Percentiles rank a stretch among this genome's conserved stretches.
Conservation (phyloP, 1,139 yeast species). For the Yamadazyma diospyri region DNA sequence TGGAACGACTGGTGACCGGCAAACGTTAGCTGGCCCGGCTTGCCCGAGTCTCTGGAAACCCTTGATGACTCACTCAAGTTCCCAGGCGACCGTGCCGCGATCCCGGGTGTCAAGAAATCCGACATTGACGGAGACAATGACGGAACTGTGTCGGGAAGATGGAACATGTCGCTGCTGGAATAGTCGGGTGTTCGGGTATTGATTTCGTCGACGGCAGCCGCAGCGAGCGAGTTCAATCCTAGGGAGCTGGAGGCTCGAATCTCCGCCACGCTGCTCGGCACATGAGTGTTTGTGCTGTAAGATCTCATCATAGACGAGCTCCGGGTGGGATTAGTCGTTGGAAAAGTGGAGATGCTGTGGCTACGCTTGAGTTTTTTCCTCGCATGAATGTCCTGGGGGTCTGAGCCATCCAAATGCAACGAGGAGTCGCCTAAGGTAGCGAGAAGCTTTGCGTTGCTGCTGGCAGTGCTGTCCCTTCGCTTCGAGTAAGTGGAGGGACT, state of each 20-base stretch:
- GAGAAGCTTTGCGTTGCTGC: slow-evolving; percentile 13
- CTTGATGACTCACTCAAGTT: slow-evolving; percentile 7
- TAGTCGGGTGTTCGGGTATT: slow-evolving; percentile 18
- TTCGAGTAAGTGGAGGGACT: slow-evolving; percentile 33
- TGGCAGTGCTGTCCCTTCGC: slow-evolving; percentile 9
- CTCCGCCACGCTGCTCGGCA: slow-evolving; percentile 6
- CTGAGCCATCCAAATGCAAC: slow-evolving; percentile 8
- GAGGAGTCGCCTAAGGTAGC: slow-evolving; percentile 17
- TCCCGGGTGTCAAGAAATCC: slow-evolving; percentile 16
- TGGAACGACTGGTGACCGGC: slow-evolving; percentile 7
- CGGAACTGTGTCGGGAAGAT: slow-evolving; percentile 9
- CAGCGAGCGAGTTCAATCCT: slow-evolving; percentile 26
- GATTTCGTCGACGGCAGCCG: slow-evolving; percentile 28
- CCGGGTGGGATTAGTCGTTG: slow-evolving; percentile 3
- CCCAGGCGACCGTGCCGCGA: slow-evolving; percentile 10
- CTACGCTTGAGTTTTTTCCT: slow-evolving; percentile 14
- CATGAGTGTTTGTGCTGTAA: slow-evolving; percentile 14
- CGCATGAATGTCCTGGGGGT: slow-evolving; percentile 2
- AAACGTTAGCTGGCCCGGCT: slow-evolving; percentile 4
- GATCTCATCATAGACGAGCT: slow-evolving; percentile 14
- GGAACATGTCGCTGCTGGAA: background rate
- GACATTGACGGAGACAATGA: slow-evolving; percentile 20
- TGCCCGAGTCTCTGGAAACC: slow-evolving; percentile 1
- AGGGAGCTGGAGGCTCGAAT: slow-evolving; percentile 8
- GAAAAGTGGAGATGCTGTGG: slow-evolving; percentile 11